phyloP scores from a whole-genome alignment of 2,329 filamentous ascomycete genomes.

The Ceratocystis eucalypticola region DNA sequence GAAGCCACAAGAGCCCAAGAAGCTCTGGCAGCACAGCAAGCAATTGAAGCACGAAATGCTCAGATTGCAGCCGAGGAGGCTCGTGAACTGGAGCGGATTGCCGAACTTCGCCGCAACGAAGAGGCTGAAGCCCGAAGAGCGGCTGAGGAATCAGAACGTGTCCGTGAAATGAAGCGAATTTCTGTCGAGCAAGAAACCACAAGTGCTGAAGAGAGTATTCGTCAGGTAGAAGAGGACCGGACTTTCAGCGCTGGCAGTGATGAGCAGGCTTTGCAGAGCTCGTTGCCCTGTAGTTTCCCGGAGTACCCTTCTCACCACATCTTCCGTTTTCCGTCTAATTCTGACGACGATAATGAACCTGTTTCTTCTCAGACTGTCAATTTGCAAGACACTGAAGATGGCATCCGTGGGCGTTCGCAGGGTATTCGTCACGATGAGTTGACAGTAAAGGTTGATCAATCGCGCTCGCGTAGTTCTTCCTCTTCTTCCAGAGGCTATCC shows the following conservation, averaged over 20 bases:
- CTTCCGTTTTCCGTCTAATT: neutral
- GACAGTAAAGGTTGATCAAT: neutral
- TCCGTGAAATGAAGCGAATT: neutral
- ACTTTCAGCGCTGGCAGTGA: too few species aligned
- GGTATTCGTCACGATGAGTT: neutral
- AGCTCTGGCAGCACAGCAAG: conserved; percentile 8
- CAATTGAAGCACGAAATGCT: neutral
- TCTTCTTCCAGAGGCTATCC: neutral
- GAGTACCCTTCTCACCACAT: neutral
- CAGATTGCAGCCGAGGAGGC: neutral
- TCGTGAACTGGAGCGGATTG: neutral
- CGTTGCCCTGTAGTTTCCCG: neutral
- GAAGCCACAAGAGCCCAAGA: neutral
- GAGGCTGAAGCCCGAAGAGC: conserved; percentile 1
- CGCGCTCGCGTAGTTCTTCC: neutral
- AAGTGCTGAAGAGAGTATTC: neutral
- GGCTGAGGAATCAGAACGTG: neutral
- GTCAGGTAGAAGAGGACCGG: neutral
- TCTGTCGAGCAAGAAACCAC: neutral
- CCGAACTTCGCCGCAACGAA: neutral
- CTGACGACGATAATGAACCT: neutral
- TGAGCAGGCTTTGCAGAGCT: too few species aligned
- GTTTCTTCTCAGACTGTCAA: neutral
- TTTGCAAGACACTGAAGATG: neutral
- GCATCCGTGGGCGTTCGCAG: neutral